phyloP scores from a whole-genome alignment of 495 filamentous ascomycete genomes.

The Annulohypoxylon bovei region DNA sequence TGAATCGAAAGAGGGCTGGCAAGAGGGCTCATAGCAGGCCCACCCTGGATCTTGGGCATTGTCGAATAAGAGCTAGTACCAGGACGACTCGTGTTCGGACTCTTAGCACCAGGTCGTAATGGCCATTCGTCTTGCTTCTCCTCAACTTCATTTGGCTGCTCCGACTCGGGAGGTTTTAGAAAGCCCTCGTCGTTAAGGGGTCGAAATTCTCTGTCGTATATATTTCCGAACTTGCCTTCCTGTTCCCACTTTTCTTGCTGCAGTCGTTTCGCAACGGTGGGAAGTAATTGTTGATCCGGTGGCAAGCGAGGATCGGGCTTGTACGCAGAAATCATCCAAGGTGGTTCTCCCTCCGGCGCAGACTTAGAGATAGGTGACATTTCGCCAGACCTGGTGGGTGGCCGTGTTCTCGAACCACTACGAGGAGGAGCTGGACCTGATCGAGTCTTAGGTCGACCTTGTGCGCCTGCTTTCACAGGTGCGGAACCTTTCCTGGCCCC shows the following conservation, averaged over 20 bases:
- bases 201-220: slow-evolving; percentile 85
- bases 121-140: slow-evolving; percentile 57
- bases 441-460: slow-evolving; percentile 71
- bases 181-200: slow-evolving; percentile 71
- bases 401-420: slow-evolving; percentile 66
- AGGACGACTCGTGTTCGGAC: slow-evolving; percentile 53
- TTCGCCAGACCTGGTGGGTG: slow-evolving; percentile 62
- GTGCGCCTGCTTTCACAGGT: slow-evolving; percentile 55
- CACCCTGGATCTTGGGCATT: slow-evolving; percentile 65
- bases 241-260: slow-evolving; percentile 95
- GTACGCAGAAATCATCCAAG: slow-evolving; percentile 94
- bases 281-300: slow-evolving; percentile 93
- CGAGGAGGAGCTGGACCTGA: slow-evolving; percentile 62
- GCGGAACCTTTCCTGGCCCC: slow-evolving; percentile 53
- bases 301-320: slow-evolving; percentile 94
- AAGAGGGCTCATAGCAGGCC: slow-evolving; percentile 50
- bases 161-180: slow-evolving; percentile 58
- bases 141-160: slow-evolving; percentile 50
- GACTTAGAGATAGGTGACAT: slow-evolving; percentile 51
- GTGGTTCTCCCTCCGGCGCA: slow-evolving; percentile 88
- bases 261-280: slow-evolving; percentile 89
- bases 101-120: slow-evolving; percentile 55
- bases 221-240: slow-evolving; percentile 82
- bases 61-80: slow-evolving; percentile 65
- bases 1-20: slow-evolving; percentile 49